Percentiles rank a stretch among this genome's conserved stretches.
Evolutionary conservation across 768 basidiomycete species (phyloP).

Genomic region (Inosperma sp.): DNA sequence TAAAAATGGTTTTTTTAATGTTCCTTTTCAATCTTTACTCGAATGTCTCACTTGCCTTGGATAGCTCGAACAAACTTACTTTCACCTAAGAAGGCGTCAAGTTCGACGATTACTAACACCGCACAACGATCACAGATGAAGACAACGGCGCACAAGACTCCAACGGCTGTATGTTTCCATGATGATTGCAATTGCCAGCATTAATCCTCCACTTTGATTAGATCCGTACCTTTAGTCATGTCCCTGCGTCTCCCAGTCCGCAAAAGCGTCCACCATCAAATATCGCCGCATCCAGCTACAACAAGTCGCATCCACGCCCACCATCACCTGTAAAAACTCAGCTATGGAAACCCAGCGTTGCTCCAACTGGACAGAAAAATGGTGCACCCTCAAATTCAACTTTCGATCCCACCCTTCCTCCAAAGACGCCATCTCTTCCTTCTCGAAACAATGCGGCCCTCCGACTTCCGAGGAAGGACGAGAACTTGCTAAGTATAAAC

Average conservation of each 20-base stretch:
- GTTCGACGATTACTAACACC: constrained; percentile 51
- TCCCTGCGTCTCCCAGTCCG: constrained; percentile 41
- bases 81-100: constrained; percentile 53
- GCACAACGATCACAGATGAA: constrained; percentile 45
- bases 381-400: constrained; percentile 57
- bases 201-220: constrained; percentile 11
- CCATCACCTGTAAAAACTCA: constrained; percentile 50
- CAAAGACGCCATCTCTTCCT: constrained; percentile 53
- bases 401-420: constrained; percentile 68
- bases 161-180: constrained; percentile 33
- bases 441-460: constrained; percentile 33
- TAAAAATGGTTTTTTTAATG: constrained; percentile 59
- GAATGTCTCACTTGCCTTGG: background rate
- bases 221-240: constrained; percentile 33
- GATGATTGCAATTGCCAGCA: background rate
- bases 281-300: constrained; percentile 30
- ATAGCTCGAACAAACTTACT: constrained; percentile 36
- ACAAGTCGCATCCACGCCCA: constrained; percentile 35
- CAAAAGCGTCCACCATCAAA: constrained; percentile 46
- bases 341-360: constrained; percentile 27
- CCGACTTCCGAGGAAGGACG: constrained; percentile 67
- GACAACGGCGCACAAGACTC: constrained; percentile 39
- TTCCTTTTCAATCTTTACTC: background rate
- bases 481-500: constrained; percentile 76
- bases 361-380: constrained; percentile 18